phyloP scores from a whole-genome alignment of 2,329 filamentous ascomycete species.

The Leptographium procerum region DNA sequence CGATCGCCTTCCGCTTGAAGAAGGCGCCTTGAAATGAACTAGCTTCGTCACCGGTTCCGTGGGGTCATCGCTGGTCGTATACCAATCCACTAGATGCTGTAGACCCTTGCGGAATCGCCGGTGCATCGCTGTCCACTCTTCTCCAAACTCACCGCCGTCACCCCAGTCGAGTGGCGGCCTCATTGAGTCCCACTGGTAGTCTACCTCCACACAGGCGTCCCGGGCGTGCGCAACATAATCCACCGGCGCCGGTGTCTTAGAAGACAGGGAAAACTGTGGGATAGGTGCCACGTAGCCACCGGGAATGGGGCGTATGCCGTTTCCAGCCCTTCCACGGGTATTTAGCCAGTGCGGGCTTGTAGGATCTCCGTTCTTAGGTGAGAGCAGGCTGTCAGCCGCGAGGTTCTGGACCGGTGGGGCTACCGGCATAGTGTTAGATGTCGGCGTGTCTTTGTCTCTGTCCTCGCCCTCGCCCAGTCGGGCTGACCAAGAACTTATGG shows the following conservation, averaged over 20 bases:
- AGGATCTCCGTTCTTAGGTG: constrained; percentile 3
- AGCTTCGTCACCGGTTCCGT: constrained; percentile 39
- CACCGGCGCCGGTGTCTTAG: constrained; percentile 67
- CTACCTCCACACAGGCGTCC: constrained; percentile 74
- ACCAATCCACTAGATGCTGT: constrained; percentile 74
- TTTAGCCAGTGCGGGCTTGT: background rate
- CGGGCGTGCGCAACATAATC: constrained; percentile 87
- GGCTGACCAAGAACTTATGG: constrained; percentile 5
- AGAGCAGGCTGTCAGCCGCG: constrained; percentile 12
- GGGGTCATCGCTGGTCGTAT: constrained; percentile 43
- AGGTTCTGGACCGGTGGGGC: background rate
- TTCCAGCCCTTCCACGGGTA: background rate
- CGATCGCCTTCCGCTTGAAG: constrained; percentile 14
- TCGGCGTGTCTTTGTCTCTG: background rate
- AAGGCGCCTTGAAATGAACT: constrained; percentile 11
- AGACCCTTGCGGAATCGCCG: constrained; percentile 73
- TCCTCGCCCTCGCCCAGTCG: background rate
- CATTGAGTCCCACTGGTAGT: constrained; percentile 95
- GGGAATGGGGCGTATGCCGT: constrained; percentile 15
- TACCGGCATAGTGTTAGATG: background rate
- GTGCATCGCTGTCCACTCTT: constrained; percentile 97
- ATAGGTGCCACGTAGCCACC: constrained; percentile 58
- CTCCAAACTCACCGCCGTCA: constrained; percentile 74
- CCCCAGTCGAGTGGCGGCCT: constrained; percentile 69
- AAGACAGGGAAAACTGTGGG: constrained; percentile 74